Conservation (phyloP, 2,329 filamentous ascomycete genomes). For the Epichloe sibirici region DNA sequence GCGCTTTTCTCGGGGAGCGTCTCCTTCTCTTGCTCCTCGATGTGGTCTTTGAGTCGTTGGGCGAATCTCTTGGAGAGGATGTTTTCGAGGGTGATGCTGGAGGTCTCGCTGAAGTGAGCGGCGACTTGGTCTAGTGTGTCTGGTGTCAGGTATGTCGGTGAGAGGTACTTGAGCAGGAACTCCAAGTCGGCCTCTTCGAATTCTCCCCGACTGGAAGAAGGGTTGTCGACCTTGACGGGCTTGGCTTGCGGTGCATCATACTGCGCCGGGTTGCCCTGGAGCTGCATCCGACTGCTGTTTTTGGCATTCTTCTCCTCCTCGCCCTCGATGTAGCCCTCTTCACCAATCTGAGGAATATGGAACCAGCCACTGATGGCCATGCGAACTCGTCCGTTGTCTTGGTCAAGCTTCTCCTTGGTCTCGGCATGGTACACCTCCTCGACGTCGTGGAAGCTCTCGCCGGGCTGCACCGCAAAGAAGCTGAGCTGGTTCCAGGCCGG, state of each 20-base stretch:
- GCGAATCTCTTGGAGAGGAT: slow-evolving; percentile 73
- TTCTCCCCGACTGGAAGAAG: slow-evolving; percentile 36
- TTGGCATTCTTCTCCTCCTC: slow-evolving; percentile 79
- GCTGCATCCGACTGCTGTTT: slow-evolving; percentile 82
- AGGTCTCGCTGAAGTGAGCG: slow-evolving; percentile 70
- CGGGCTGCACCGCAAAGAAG: slow-evolving; percentile 96
- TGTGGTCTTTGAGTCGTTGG: slow-evolving; percentile 54
- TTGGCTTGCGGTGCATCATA: slow-evolving; percentile 68
- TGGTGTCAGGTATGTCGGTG: slow-evolving; percentile 81
- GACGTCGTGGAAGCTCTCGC: slow-evolving; percentile 98
- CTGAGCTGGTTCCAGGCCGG: slow-evolving; percentile 95
- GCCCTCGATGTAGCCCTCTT: slow-evolving; percentile 81
- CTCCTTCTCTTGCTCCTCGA: slow-evolving; percentile 51
- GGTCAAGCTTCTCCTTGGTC: slow-evolving; percentile 45
- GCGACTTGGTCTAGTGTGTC: slow-evolving; percentile 77
- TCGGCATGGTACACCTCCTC: slow-evolving; percentile 83
- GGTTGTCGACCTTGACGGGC: slow-evolving; percentile 34
- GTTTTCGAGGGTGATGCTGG: slow-evolving; percentile 67
- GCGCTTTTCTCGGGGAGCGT: slow-evolving; percentile 32
- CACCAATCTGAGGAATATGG: slow-evolving; percentile 89
- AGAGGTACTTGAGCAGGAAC: slow-evolving; percentile 82
- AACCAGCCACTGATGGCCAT: slow-evolving; percentile 99
- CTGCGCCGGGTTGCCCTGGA: slow-evolving; percentile 82
- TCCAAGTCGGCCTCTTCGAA: slow-evolving; percentile 72
- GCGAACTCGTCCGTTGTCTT: slow-evolving; percentile 64